These are phyloP conservation scores for Leishmania major DNA, from an alignment of 208 protist genomes.

Conservation along the genomic window DNA sequence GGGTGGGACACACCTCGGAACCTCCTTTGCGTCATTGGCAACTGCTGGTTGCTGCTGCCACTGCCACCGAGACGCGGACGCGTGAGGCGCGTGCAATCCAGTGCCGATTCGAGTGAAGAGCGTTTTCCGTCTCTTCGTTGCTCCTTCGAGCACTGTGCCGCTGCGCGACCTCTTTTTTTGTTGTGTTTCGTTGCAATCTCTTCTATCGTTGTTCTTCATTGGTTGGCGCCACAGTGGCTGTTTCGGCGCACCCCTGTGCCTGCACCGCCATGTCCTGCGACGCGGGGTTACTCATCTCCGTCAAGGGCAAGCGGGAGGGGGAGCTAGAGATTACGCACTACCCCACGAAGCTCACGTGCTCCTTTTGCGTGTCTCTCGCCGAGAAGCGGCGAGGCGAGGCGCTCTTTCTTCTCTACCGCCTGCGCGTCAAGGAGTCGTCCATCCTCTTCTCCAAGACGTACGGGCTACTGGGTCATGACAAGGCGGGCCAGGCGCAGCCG, in stretches of 20 bases:
- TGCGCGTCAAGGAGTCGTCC: constrained; percentile 57
- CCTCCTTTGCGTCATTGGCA: background rate
- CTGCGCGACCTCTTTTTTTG: background rate
- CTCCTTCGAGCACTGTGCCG: background rate
- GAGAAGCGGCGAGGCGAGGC: constrained; percentile 9
- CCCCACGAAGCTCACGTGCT: constrained; percentile 32
- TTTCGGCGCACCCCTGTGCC: background rate
- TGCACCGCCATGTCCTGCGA: background rate
- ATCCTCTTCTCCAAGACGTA: constrained; percentile 73
- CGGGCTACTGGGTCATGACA: constrained; percentile 35
- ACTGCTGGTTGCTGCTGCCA: background rate
- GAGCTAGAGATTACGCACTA: constrained; percentile 31
- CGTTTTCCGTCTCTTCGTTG: background rate
- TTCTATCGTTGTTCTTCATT: background rate
- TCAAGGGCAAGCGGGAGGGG: constrained; percentile 24
- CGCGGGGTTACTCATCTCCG: constrained; percentile 12
- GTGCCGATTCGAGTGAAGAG: background rate
- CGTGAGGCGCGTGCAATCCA: background rate
- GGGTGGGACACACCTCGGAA: background rate
- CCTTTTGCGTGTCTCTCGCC: constrained; percentile 31
- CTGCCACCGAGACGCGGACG: background rate
- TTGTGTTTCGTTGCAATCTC: background rate
- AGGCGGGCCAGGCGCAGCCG: constrained; percentile 14
- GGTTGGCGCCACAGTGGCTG: background rate
- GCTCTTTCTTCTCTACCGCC: constrained; percentile 50